phyloP scores from a whole-genome alignment of 2,329 filamentous ascomycete genomes.

The Botrytis byssoidea region DNA sequence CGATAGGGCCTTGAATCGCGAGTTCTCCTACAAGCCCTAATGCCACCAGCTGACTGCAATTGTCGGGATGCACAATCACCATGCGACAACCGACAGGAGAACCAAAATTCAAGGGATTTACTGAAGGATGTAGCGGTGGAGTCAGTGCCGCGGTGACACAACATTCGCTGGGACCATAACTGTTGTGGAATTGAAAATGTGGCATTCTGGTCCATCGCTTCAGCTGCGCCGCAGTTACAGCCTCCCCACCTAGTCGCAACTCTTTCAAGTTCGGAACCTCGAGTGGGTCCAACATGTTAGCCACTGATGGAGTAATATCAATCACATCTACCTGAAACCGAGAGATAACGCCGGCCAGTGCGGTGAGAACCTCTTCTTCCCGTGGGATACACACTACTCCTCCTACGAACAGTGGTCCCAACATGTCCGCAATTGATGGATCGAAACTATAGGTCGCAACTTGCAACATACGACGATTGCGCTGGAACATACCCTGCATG shows the following conservation, averaged over 20 bases:
- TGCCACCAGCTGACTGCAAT: constrained; percentile 24
- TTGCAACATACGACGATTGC: constrained; percentile 23
- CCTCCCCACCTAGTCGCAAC: not conserved
- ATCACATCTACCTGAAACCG: not conserved
- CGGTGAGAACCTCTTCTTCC: constrained; percentile 24
- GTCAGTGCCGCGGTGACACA: not conserved
- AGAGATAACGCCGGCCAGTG: not conserved
- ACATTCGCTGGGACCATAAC: constrained; percentile 20
- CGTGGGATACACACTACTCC: constrained; percentile 28
- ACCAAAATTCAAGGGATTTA: not conserved
- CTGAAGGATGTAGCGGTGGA: not conserved
- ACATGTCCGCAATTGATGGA: constrained; percentile 25
- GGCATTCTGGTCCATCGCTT: not conserved
- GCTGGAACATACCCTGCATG: not conserved
- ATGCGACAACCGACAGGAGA: constrained; percentile 5
- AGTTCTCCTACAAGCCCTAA: constrained; percentile 30
- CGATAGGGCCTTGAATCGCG: constrained; percentile 28
- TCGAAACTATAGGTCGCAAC: constrained; percentile 29
- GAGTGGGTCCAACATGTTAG: not conserved
- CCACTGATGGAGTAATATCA: not conserved
- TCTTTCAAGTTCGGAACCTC: not conserved
- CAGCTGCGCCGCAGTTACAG: not conserved
- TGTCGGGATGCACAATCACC: constrained; percentile 35
- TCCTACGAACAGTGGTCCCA: constrained; percentile 25
- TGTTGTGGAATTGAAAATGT: constrained; percentile 26